A percentile compares a stretch with the other conserved stretches of the same genome.
Evolutionary conservation across 2,329 filamentous ascomycete genomes (phyloP).

Genomic region (Microdochium paspali): DNA sequence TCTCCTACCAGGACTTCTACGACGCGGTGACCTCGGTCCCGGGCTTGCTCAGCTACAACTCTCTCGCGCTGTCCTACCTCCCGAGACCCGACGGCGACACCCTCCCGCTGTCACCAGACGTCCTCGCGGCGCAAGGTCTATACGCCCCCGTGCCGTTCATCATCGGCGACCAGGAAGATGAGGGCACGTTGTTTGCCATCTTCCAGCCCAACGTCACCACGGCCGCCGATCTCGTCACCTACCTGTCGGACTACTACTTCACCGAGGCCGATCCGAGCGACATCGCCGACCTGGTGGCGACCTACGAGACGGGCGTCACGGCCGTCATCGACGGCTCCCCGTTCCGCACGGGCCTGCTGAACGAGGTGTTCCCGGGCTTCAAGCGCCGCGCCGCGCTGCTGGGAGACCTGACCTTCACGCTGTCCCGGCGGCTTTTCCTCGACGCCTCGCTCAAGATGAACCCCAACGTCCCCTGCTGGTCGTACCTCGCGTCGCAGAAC

Average conservation of each 20-base stretch:
- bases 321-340: constrained; percentile 53
- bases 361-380: constrained; percentile 67
- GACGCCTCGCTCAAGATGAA: constrained; percentile 30
- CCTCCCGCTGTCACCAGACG: constrained; percentile 54
- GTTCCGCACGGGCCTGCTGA: constrained; percentile 58
- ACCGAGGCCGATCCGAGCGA: constrained; percentile 38
- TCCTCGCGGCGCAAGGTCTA: constrained; percentile 38
- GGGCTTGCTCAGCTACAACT: constrained; percentile 55
- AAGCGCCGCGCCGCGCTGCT: constrained; percentile 69
- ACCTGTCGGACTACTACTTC: constrained; percentile 54
- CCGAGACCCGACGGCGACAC: constrained; percentile 62
- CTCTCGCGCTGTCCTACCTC: constrained; percentile 62
- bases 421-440: constrained; percentile 59
- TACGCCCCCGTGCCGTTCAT: constrained; percentile 55
- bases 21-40: constrained; percentile 63
- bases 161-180: constrained; percentile 70
- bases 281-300: constrained; percentile 46
- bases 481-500: constrained; percentile 65
- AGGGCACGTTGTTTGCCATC: constrained; percentile 66
- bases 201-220: constrained; percentile 61
- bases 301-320: constrained; percentile 47
- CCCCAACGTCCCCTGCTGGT: constrained; percentile 58
- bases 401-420: constrained; percentile 66
- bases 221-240: constrained; percentile 46
- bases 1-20: constrained; percentile 51